Evolutionary conservation across 345 rosid species (phyloP).

Genomic region (Lumnitzera racemosa): DNA sequence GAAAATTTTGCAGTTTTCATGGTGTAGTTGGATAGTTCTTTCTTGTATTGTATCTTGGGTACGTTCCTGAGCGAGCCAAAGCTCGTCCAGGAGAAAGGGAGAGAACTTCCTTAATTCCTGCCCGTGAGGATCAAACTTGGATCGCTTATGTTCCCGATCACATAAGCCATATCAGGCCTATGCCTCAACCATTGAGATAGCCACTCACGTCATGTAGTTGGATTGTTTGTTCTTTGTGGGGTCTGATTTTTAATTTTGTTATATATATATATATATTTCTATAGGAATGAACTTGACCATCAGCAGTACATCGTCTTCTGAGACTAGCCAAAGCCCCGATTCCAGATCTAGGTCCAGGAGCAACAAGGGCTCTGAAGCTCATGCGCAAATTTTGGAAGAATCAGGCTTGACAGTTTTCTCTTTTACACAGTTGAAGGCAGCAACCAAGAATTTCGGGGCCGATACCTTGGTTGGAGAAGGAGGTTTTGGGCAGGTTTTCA

Average conservation of each 20-base stretch:
- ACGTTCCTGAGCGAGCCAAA: no score
- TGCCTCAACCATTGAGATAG: no score
- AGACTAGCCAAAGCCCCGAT: neutral
- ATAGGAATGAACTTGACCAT: conserved; percentile 1
- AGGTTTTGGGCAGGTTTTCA: conserved; percentile 8
- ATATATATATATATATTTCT: neutral
- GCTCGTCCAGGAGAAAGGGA: no score
- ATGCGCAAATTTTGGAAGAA: neutral
- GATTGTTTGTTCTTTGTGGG: no score
- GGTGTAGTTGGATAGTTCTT: neutral
- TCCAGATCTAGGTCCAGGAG: neutral
- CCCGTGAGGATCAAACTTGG: no score
- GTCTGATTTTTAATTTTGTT: neutral
- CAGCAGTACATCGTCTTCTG: conserved; percentile 6
- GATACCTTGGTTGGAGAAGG: conserved; percentile 8
- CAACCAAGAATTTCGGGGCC: conserved; percentile 3
- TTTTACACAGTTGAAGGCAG: conserved; percentile 6
- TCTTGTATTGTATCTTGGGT: neutral
- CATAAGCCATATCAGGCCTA: no score
- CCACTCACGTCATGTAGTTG: no score
- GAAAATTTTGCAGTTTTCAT: neutral
- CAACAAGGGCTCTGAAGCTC: neutral
- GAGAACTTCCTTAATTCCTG: no score
- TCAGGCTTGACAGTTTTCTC: conserved; percentile 4
- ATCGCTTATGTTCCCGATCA: no score